These are phyloP conservation scores for Leccinum rimulosum DNA, from an alignment of 768 basidiomycete species.

Conservation along the genomic window DNA sequence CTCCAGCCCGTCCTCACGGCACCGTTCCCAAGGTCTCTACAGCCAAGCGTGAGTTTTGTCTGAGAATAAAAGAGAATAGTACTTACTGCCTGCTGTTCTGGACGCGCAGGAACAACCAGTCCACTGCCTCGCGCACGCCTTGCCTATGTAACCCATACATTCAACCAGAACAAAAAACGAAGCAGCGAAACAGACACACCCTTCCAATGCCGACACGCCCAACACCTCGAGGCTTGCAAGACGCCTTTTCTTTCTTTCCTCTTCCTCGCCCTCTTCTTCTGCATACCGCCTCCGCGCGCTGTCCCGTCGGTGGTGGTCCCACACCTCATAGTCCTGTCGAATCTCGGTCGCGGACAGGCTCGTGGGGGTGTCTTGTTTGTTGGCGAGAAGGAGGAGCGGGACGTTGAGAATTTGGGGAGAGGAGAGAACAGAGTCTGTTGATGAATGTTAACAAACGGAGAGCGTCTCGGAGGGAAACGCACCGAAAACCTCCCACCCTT, in stretches of 20 bases:
- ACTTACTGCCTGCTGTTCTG: constrained; percentile 78
- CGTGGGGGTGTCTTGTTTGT: constrained; percentile 87
- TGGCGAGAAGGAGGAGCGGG: constrained; percentile 88
- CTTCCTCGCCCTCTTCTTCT: constrained; percentile 45
- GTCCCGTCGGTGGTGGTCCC: constrained; percentile 75
- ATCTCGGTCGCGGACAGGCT: constrained; percentile 90
- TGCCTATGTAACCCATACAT: constrained; percentile 47
- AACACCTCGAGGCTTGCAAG: constrained; percentile 83
- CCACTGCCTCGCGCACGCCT: constrained; percentile 85
- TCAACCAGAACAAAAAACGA: background rate
- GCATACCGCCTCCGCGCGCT: constrained; percentile 56
- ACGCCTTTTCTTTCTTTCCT: constrained; percentile 46
- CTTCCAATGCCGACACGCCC: constrained; percentile 88
- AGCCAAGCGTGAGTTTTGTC: background rate
- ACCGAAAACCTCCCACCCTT: constrained; percentile 99
- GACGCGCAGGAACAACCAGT: constrained; percentile 93
- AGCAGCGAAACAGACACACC: constrained; percentile 47
- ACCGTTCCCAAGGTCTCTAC: constrained; percentile 21
- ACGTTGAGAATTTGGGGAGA: constrained; percentile 88
- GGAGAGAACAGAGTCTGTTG: constrained; percentile 76
- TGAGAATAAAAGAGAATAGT: background rate
- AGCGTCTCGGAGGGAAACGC: constrained; percentile 27
- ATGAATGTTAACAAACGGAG: background rate
- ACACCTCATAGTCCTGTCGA: constrained; percentile 82
- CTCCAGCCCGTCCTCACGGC: constrained; percentile 12